Evolutionary conservation across 768 basidiomycete species (phyloP).

Genomic region (Guyanaporus albipodus): DNA sequence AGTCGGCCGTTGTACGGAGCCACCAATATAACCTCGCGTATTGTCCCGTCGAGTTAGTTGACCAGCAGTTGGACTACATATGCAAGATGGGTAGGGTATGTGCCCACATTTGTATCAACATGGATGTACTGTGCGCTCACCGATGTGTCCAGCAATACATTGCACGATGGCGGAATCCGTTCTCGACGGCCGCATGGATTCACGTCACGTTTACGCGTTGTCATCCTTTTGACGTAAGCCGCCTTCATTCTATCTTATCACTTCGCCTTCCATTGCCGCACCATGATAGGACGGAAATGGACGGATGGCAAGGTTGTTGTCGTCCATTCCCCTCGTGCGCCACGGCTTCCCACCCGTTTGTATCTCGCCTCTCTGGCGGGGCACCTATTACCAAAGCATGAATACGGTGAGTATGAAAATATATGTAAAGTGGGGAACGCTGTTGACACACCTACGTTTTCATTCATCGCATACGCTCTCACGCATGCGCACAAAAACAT

Average conservation of each 20-base stretch:
- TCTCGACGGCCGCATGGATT: constrained; percentile 35
- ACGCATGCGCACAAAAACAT: background rate
- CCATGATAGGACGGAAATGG: constrained; percentile 32
- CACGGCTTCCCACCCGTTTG: constrained; percentile 32
- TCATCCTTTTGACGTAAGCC: constrained; percentile 33
- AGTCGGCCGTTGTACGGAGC: constrained; percentile 30
- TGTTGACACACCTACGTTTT: background rate
- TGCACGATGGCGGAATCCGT: constrained; percentile 35
- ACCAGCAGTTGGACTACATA: constrained; percentile 33
- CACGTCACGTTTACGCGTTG: constrained; percentile 34
- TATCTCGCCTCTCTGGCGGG: constrained; percentile 23
- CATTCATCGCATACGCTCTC: background rate
- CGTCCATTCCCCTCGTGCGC: constrained; percentile 34
- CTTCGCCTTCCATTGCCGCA: background rate
- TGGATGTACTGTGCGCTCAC: background rate
- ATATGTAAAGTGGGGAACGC: too few relatives aligned
- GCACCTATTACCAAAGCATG: constrained; percentile 30
- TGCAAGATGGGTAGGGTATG: constrained; percentile 34
- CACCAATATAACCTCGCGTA: constrained; percentile 33
- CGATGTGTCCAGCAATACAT: constrained; percentile 30
- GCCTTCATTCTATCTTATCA: background rate
- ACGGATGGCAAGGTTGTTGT: constrained; percentile 32
- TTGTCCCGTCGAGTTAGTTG: constrained; percentile 29
- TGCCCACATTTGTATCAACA: background rate
- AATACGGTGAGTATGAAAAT: constrained; percentile 24